Evolutionary conservation across 345 rosid species (phyloP).

Genomic region (Camelina neglecta): DNA sequence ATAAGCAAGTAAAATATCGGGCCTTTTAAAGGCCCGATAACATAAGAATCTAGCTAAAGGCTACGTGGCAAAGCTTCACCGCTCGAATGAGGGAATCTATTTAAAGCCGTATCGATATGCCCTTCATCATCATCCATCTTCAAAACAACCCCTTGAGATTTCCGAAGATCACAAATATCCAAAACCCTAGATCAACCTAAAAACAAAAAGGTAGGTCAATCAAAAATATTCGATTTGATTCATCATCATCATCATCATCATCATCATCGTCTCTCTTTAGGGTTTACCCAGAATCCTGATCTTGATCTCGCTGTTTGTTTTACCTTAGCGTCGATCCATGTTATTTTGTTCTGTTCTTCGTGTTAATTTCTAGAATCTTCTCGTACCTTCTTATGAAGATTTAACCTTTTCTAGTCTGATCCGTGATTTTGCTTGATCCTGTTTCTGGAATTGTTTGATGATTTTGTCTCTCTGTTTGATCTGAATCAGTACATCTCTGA

Average conservation of each 20-base stretch:
- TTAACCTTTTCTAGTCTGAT: background rate
- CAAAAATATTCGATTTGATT: background rate
- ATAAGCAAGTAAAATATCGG: background rate
- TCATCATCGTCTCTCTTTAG: slow-evolving; percentile 1
- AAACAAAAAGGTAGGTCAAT: slow-evolving; percentile 25
- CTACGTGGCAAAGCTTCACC: slow-evolving; percentile 43
- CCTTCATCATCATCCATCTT: background rate
- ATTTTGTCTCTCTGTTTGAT: slow-evolving; percentile 34
- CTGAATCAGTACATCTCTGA: background rate
- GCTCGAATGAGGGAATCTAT: slow-evolving; percentile 43
- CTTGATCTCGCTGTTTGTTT: slow-evolving; percentile 15
- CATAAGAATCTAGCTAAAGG: background rate
- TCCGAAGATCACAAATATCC: slow-evolving; percentile 32
- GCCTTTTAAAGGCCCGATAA: background rate
- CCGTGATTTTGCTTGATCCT: background rate
- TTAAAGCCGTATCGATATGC: slow-evolving; percentile 34
- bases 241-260: background rate
- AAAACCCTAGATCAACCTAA: slow-evolving; percentile 32
- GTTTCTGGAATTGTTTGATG: background rate
- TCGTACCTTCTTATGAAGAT: background rate
- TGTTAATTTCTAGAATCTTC: background rate
- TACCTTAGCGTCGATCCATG: slow-evolving; percentile 18
- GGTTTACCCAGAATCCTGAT: slow-evolving; percentile 23
- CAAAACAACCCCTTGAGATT: slow-evolving; percentile 36
- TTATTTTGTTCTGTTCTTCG: background rate